Base-by-base conservation (phyloP, 768 basidiomycete species). In the Lyophyllum semitale region DNA sequence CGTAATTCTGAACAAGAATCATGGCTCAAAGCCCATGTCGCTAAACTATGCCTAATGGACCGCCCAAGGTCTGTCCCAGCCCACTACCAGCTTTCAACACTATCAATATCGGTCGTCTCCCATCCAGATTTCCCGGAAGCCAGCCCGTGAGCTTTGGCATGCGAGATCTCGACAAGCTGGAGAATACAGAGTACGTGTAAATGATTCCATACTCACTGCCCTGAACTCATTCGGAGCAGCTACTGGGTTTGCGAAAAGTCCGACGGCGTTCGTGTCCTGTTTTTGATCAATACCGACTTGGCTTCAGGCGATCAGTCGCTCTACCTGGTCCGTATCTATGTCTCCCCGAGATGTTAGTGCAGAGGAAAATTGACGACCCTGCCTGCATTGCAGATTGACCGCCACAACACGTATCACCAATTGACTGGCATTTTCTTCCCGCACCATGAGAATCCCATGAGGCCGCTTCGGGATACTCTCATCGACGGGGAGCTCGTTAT, bases 171-270 rank as follows among this genome's bases (percentile, higher is more conserved):
- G 77, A 78, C 11, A 85, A 88, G 66, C 78, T 98, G 38, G 93
- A 96, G 72, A 74, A 73, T 17, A 83, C 89, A 76, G 93, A 98
- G 95, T 95, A 70, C 58, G 83, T 76, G 26, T 17, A 44, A 17
- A 41, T 32, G n/a, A n/a, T 20, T 32, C 15, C 33, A 1, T 27
- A 7, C 55, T 45, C 27, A n/a, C 23, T 42, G 15, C 42, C 17
- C 54, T 48, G 37, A 51, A 58, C 51, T 46, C 13, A 45, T n/a
- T 23, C 44, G 29, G 25, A 44, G 33, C 67, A 98, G 95, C 68
- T 99, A 91, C 71, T 99, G 96, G 96, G 97, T 99, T 40, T 97
- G 95, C 74, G 97, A 99, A 77, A 98, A 98, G 77, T 96, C 93
- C 12, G 97, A 98, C 67, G 97, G 97, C 12, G 69, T 99, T 48